Conservation (phyloP, 108 stramenopile species). For the Pseudonitzschia delicatissima region DNA sequence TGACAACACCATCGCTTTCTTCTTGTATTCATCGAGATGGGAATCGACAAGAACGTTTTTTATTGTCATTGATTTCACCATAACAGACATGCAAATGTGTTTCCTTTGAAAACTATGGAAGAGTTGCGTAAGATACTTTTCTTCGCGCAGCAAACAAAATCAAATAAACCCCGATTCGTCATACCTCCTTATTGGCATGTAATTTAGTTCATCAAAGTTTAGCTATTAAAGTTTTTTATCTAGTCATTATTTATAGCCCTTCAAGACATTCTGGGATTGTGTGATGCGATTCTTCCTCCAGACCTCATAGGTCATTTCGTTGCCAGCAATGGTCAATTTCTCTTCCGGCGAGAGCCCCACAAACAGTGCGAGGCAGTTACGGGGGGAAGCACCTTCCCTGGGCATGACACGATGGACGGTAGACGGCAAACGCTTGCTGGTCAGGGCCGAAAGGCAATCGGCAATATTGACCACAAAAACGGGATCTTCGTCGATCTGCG, state of each 20-base stretch:
- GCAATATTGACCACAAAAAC: conserved; percentile 77
- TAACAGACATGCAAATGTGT: too few relatives aligned
- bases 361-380: conserved; percentile 71
- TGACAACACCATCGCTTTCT: too few relatives aligned
- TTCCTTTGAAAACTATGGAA: too few relatives aligned
- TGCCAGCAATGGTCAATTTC: conserved; percentile 14
- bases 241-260: not conserved
- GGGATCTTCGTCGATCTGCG: conserved; percentile 45
- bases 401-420: conserved; percentile 75
- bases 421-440: conserved; percentile 44
- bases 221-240: too few relatives aligned
- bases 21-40: too few relatives aligned
- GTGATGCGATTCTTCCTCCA: conserved; percentile 62
- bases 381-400: conserved; percentile 16
- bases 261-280: conserved; percentile 39
- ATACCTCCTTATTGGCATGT: too few relatives aligned
- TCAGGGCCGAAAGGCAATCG: conserved; percentile 73
- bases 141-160: too few relatives aligned
- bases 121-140: too few relatives aligned
- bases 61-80: too few relatives aligned
- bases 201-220: too few relatives aligned
- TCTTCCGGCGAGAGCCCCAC: conserved; percentile 52
- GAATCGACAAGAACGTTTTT: too few relatives aligned
- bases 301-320: conserved; percentile 59
- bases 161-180: too few relatives aligned